These are phyloP conservation scores for Colletotrichum musicola DNA, from an alignment of 2,329 filamentous ascomycete species.

Conservation along the genomic window DNA sequence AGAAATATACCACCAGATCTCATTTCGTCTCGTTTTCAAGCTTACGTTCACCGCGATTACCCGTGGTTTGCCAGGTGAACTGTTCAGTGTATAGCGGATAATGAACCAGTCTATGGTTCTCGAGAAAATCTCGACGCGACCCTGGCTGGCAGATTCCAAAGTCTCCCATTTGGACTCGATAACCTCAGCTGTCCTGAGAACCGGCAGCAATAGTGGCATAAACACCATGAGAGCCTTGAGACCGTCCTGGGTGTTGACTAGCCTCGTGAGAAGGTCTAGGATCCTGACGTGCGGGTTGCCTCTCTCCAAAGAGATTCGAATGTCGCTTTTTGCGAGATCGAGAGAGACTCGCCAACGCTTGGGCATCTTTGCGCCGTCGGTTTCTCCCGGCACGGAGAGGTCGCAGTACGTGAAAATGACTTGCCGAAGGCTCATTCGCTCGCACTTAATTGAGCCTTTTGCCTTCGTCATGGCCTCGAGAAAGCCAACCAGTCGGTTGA, in stretches of 20 bases:
- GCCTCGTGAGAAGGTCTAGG: conserved; percentile 67
- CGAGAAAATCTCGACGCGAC: conserved; percentile 63
- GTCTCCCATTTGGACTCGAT: conserved; percentile 69
- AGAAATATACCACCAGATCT: conserved; percentile 65
- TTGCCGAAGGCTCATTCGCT: conserved; percentile 70
- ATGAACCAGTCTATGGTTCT: conserved; percentile 69
- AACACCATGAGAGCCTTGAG: conserved; percentile 67
- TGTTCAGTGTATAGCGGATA: conserved; percentile 64
- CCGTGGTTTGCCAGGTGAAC: conserved; percentile 44
- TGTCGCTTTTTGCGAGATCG: conserved; percentile 65
- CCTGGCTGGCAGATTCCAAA: conserved; percentile 56
- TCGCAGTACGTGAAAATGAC: conserved; percentile 78
- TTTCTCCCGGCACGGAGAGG: conserved; percentile 41
- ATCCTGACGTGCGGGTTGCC: conserved; percentile 77
- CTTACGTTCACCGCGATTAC: conserved; percentile 66
- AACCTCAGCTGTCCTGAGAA: conserved; percentile 71
- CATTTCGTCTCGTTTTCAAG: conserved; percentile 61
- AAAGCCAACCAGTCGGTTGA: conserved; percentile 79
- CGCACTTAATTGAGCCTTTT: conserved; percentile 66
- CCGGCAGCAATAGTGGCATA: conserved; percentile 71
- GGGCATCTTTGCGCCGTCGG: conserved; percentile 18
- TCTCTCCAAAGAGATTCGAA: conserved; percentile 70
- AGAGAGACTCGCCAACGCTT: conserved; percentile 67
- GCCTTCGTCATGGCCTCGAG: conserved; percentile 73
- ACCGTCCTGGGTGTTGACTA: conserved; percentile 67